phyloP scores from a whole-genome alignment of 768 basidiomycete genomes.

The Boletellus sp. region DNA sequence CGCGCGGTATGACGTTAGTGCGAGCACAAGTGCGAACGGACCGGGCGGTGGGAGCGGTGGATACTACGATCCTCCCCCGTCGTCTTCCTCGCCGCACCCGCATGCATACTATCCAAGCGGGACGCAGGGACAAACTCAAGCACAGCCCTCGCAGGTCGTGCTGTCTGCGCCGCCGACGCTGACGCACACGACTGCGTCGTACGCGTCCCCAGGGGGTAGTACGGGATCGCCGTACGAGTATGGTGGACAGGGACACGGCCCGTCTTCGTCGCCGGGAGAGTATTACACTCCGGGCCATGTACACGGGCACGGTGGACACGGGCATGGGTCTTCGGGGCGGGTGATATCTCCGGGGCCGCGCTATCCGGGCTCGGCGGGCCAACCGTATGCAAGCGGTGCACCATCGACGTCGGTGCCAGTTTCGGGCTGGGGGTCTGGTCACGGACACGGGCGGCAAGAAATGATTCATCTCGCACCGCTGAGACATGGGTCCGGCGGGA shows the following conservation, averaged over 20 bases:
- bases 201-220: slow-evolving; percentile 19
- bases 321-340: slow-evolving; percentile 8
- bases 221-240: slow-evolving; percentile 25
- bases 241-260: slow-evolving; percentile 15
- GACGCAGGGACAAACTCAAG: slow-evolving; percentile 13
- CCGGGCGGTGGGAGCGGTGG: slow-evolving; percentile 12
- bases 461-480: slow-evolving; percentile 37
- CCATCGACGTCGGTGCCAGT: neutral
- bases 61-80: slow-evolving; percentile 26
- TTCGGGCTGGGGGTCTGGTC: slow-evolving; percentile 18
- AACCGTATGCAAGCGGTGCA: slow-evolving; percentile 7
- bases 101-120: slow-evolving; percentile 22
- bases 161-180: slow-evolving; percentile 7
- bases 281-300: slow-evolving; percentile 23
- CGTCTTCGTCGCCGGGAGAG: slow-evolving; percentile 17
- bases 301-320: neutral
- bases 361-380: slow-evolving; percentile 8
- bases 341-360: slow-evolving; percentile 21
- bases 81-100: slow-evolving; percentile 20
- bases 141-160: slow-evolving; percentile 18
- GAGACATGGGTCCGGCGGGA: slow-evolving; percentile 19
- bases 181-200: slow-evolving; percentile 19
- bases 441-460: slow-evolving; percentile 25
- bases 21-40: slow-evolving; percentile 13
- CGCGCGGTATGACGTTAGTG: slow-evolving; percentile 28